Base-by-base conservation (phyloP, 1,139 yeast genomes). In the Hyphopichia pseudoburtonii region DNA sequence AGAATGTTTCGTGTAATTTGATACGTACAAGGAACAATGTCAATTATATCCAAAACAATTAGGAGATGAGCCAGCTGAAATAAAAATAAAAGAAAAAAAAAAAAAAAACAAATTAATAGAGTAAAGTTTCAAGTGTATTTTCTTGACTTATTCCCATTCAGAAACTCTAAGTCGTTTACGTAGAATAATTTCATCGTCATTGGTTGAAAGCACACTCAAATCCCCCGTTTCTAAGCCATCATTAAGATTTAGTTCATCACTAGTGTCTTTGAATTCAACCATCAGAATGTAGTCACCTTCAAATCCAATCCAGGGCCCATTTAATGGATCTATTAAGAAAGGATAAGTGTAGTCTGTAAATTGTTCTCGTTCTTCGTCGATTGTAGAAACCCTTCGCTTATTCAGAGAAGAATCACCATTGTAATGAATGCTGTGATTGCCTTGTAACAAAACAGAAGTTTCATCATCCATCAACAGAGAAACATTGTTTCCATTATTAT, bases 241-340 rank as follows among this genome's bases (percentile, higher is more conserved):
- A 29, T 47, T 43, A 12, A 35, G 40, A 17, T 38, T 34, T 5
- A 39, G 28, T 18, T 42, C 46, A 9, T 39, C 39, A 22, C 32
- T 21, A 23, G 25, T n/a, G 29, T 35, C 36, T 19, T 52, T 51
- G 41, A 53, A 60, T 31, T 66, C 64, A 10, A 71, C 54, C 60
- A 70, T 59, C 26, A 75, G 69, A 4, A 76, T 64, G 38, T 60
- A 62, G 44, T 78, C 78, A 0, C 81, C 81, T 18, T 70, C 72
- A 46, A 78, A 78, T 9, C 81, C 82, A 12, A 76, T 60, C 75
- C 81, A 72, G 6, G 82, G 80, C 0, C 82, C 83, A 44, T 76
- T 66, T 38, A 76, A 54, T 6, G 74, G 70, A 41, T 75, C 77
- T 3, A 56, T 54, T 32, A 78, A 52, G 37, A 60, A 60, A 0